Percentiles rank a stretch among this genome's conserved stretches.
These are phyloP conservation scores for Saccharomyces hybrid DNA, from an alignment of 1,139 yeast species.

Conservation along the genomic window DNA sequence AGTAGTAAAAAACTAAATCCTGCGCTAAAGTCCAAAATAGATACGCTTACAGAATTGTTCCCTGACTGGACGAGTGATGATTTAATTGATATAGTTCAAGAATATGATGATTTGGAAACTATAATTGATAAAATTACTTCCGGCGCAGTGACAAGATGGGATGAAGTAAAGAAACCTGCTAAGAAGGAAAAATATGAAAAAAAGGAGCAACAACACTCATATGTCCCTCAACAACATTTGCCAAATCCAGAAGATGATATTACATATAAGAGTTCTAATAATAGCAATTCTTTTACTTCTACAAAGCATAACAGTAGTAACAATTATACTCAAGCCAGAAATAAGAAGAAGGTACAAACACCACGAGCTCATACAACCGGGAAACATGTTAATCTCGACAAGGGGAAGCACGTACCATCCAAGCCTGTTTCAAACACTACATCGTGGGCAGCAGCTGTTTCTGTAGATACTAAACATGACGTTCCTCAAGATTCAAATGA, in stretches of 20 bases:
- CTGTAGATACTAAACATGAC: constrained; percentile 1
- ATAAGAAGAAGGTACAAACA: constrained; percentile 17
- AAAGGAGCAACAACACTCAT: constrained; percentile 24
- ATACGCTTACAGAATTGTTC: constrained; percentile 72
- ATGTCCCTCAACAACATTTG: background rate
- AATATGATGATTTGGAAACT: constrained; percentile 67
- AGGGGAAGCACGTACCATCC: constrained; percentile 19
- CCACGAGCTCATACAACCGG: constrained; percentile 23
- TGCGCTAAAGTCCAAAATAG: constrained; percentile 43
- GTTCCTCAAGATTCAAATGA: background rate
- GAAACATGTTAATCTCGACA: constrained; percentile 28
- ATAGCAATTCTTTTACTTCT: constrained; percentile 13
- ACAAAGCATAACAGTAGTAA: constrained; percentile 19
- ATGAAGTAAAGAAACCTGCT: constrained; percentile 51
- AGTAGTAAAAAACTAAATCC: constrained; percentile 32
- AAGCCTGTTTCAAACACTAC: constrained; percentile 6
- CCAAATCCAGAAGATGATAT: background rate
- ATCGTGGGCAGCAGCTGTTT: constrained; percentile 10
- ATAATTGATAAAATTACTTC: constrained; percentile 85
- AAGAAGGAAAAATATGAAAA: constrained; percentile 37
- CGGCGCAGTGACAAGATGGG: constrained; percentile 59
- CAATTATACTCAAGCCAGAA: constrained; percentile 24
- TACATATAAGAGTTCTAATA: background rate
- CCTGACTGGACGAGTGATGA: constrained; percentile 94
- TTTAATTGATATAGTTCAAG: constrained; percentile 64